Evolutionary conservation across 495 filamentous ascomycete species (phyloP).

Genomic region (Hyaloscypha finlandica): DNA sequence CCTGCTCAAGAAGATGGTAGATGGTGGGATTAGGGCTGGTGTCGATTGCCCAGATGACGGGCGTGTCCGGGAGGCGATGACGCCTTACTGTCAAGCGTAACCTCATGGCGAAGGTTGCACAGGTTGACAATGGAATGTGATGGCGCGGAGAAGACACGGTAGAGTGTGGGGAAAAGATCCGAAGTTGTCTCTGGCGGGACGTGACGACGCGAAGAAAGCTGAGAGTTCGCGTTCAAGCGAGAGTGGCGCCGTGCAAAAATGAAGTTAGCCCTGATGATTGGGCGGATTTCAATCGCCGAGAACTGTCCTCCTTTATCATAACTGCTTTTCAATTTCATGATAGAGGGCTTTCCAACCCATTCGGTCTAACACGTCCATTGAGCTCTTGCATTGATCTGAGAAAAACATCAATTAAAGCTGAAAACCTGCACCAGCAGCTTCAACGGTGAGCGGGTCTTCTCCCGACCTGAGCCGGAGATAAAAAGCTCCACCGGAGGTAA

Average conservation of each 20-base stretch:
- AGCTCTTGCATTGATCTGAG: background rate
- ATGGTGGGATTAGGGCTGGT: slow-evolving; percentile 65
- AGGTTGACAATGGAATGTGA: background rate
- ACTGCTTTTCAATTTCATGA: background rate
- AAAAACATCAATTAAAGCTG: background rate
- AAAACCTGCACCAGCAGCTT: background rate
- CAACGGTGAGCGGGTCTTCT: background rate
- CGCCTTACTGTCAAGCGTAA: slow-evolving; percentile 81
- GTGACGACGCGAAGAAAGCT: background rate
- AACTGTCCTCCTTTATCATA: background rate
- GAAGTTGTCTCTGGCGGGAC: background rate
- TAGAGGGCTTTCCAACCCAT: background rate
- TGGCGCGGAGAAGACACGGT: background rate
- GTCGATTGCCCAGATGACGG: slow-evolving; percentile 70
- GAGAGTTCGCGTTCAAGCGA: background rate
- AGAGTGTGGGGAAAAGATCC: background rate
- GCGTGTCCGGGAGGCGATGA: slow-evolving; percentile 73
- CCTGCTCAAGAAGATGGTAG: slow-evolving; percentile 76
- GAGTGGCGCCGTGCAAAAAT: background rate
- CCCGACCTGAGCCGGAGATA: background rate
- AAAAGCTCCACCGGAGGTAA: background rate
- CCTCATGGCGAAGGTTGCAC: slow-evolving; percentile 55
- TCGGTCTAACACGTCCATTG: background rate
- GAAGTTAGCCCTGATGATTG: background rate
- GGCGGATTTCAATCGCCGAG: too few relatives aligned